phyloP scores from a whole-genome alignment of 2,329 filamentous ascomycete species.

The Phialemonium atrogriseum region DNA sequence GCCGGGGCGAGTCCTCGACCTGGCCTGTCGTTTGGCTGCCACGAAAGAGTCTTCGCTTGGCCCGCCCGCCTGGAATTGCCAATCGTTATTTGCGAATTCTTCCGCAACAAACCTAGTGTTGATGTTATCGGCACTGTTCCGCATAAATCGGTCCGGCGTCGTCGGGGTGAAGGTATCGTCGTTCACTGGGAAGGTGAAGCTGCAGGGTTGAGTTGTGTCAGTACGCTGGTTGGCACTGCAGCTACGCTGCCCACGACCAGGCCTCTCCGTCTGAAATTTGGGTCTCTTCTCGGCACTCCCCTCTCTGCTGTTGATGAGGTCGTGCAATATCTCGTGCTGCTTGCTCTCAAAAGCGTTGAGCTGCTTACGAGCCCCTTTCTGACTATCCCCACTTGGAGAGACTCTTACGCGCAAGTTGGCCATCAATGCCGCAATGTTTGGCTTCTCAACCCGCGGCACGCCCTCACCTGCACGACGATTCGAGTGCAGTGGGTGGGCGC shows the following conservation, averaged over 20 bases:
- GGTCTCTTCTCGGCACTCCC: slow-evolving; percentile 6
- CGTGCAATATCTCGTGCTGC: not conserved
- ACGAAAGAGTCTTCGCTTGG: slow-evolving; percentile 18
- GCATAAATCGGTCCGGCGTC: slow-evolving; percentile 32
- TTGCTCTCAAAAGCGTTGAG: not conserved
- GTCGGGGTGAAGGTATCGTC: slow-evolving; percentile 31
- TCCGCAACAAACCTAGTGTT: slow-evolving; percentile 51
- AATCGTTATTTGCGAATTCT: slow-evolving; percentile 31
- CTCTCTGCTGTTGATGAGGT: not conserved
- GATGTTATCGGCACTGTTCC: slow-evolving; percentile 50
- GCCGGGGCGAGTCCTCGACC: slow-evolving; percentile 27
- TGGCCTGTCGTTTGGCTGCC: slow-evolving; percentile 25
- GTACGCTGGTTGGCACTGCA: slow-evolving; percentile 13
- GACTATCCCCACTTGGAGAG: slow-evolving; percentile 1
- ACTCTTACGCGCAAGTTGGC: slow-evolving; percentile 1
- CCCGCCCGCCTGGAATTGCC: slow-evolving; percentile 45
- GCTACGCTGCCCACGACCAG: too few relatives aligned
- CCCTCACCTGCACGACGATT: slow-evolving; percentile 6
- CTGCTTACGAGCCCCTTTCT: too few relatives aligned
- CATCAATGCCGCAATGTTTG: not conserved
- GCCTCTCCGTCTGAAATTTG: slow-evolving; percentile 11
- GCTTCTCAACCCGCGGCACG: not conserved
- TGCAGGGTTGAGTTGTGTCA: slow-evolving; percentile 22
- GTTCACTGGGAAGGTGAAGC: slow-evolving; percentile 42
- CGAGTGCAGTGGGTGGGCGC: slow-evolving; percentile 6